Evolutionary conservation across 2,329 filamentous ascomycete genomes (phyloP).

Genomic region (Botrytis squamosa): DNA sequence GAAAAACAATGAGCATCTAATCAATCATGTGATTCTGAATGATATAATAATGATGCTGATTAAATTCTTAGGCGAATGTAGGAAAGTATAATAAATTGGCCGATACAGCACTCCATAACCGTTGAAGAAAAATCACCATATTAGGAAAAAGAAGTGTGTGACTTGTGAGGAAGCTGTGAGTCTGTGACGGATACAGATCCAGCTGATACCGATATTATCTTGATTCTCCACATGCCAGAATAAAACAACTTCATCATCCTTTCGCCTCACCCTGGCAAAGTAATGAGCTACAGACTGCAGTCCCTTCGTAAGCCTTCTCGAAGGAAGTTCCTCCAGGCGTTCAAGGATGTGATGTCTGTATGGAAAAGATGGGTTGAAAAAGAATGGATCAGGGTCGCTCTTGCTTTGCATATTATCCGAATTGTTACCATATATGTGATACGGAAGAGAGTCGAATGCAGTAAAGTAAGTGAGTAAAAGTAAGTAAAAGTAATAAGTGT

Average conservation of each 20-base stretch:
- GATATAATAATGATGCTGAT: neutral
- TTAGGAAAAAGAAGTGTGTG: neutral
- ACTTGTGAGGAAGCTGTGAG: neutral
- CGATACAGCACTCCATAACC: neutral
- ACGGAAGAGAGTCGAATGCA: neutral
- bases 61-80: slow-evolving; percentile 11
- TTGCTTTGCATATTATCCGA: neutral
- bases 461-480: neutral
- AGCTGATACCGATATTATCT: neutral
- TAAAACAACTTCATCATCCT: neutral
- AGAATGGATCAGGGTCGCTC: slow-evolving; percentile 9
- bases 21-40: neutral
- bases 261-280: neutral
- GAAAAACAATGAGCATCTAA: neutral
- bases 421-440: neutral
- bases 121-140: neutral
- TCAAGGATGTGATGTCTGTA: neutral
- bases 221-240: neutral
- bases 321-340: neutral
- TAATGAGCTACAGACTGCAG: neutral
- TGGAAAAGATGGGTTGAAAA: neutral
- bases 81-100: slow-evolving; percentile 11
- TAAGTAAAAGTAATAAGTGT: too few relatives aligned
- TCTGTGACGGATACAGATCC: neutral
- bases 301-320: neutral